These are phyloP conservation scores for Apophysomyces ossiformis DNA, from an alignment of 371 early-diverging fungal species.

Conservation along the genomic window DNA sequence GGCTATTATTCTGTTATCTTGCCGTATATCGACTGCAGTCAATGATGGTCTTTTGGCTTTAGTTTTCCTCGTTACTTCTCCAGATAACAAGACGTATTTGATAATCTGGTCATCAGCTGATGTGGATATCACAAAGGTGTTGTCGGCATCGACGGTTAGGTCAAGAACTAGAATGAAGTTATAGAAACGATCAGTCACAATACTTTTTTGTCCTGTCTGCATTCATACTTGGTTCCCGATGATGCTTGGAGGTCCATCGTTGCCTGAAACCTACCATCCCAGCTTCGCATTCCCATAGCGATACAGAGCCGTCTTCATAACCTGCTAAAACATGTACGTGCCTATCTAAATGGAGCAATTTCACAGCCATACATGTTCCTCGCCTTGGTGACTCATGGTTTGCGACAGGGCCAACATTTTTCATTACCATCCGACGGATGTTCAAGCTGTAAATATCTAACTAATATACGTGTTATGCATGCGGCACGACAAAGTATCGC, in stretches of 20 bases:
- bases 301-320: conserved; percentile 50
- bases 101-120: conserved; percentile 50
- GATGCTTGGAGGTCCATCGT: conserved; percentile 42
- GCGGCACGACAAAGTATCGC: background rate
- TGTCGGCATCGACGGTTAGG: conserved; percentile 28
- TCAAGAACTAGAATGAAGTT: conserved; percentile 29
- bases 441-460: conserved; percentile 52
- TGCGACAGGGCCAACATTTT: conserved; percentile 24
- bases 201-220: background rate
- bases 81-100: conserved; percentile 36
- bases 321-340: conserved; percentile 37
- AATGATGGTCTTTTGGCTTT: conserved; percentile 48
- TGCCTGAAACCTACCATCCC: background rate
- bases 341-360: conserved; percentile 19
- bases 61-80: conserved; percentile 32
- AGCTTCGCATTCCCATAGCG: conserved; percentile 40
- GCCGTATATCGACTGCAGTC: conserved; percentile 43
- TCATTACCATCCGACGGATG: conserved; percentile 18
- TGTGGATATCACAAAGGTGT: conserved; percentile 37
- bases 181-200: conserved; percentile 7
- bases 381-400: conserved; percentile 20
- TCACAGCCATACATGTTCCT: conserved; percentile 51
- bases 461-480: conserved; percentile 17
- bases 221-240: conserved; percentile 45
- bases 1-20: conserved; percentile 56